phyloP scores from a whole-genome alignment of 2,329 filamentous ascomycete genomes.

The Phyllosticta paracitricarpa region DNA sequence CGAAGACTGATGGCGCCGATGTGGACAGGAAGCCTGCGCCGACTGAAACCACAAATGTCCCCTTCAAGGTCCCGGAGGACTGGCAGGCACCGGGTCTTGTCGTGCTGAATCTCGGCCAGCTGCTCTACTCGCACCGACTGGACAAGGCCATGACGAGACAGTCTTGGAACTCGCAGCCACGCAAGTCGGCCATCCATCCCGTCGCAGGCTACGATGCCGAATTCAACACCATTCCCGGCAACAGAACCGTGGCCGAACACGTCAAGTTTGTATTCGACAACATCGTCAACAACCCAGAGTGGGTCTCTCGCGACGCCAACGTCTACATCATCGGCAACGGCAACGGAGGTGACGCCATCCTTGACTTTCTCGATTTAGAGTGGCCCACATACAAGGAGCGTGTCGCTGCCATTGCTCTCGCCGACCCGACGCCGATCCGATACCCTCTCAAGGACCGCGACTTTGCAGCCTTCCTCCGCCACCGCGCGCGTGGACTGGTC shows the following conservation, averaged over 20 bases:
- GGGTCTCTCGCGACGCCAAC: conserved; percentile 41
- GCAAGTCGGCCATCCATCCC: conserved; percentile 41
- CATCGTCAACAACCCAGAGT: conserved; percentile 40
- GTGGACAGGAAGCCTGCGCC: conserved; percentile 8
- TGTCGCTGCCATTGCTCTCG: conserved; percentile 2
- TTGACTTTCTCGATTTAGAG: background rate
- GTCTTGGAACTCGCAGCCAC: conserved; percentile 50
- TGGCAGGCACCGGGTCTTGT: conserved; percentile 49
- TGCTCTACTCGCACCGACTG: conserved; percentile 62
- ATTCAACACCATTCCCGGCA: conserved; percentile 54
- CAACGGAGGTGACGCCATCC: conserved; percentile 3
- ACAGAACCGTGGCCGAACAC: conserved; percentile 51
- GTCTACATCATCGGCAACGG: conserved; percentile 60
- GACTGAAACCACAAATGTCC: conserved; percentile 4
- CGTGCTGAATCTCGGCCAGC: conserved; percentile 67
- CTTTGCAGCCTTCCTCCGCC: conserved; percentile 2
- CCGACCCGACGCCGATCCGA: conserved; percentile 4
- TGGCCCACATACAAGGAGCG: conserved; percentile 6
- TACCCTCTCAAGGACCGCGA: background rate
- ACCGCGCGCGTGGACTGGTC: conserved; percentile 3
- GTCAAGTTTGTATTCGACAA: conserved; percentile 56
- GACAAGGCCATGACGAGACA: conserved; percentile 49
- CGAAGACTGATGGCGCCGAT: background rate
- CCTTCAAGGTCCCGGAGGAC: background rate
- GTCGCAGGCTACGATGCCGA: conserved; percentile 26